Percentiles rank a stretch among this genome's conserved stretches.
Evolutionary conservation across 1,284 basidiomycete species (phyloP).

Genomic region (Polyporus tsugae): DNA sequence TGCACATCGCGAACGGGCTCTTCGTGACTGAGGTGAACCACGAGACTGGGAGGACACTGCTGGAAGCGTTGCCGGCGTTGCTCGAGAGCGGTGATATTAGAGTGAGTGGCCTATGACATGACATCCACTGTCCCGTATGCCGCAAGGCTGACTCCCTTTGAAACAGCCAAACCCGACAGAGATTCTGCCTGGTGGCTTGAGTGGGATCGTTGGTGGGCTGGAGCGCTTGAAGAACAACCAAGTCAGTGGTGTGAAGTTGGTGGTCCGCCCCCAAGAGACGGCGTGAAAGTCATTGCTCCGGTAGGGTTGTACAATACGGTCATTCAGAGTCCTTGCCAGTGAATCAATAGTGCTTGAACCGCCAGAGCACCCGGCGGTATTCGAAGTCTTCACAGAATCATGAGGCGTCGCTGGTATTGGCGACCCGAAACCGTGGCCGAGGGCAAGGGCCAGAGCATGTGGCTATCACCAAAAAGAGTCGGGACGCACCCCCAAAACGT

Average conservation of each 20-base stretch:
- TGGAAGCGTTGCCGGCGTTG: conserved; percentile 6
- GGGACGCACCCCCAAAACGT: conserved; percentile 21
- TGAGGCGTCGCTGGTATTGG: background rate
- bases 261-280: conserved; percentile 56
- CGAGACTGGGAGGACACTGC: background rate
- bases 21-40: conserved; percentile 9
- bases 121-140: background rate
- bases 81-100: conserved; percentile 35
- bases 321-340: no score
- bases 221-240: conserved; percentile 47
- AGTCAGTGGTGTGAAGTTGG: conserved; percentile 60
- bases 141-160: background rate
- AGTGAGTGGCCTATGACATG: background rate
- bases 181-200: conserved; percentile 54
- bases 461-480: conserved; percentile 16
- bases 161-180: conserved; percentile 42
- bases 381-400: no score
- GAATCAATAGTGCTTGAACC: no score
- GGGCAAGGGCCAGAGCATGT: no score
- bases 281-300: background rate
- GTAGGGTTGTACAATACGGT: background rate
- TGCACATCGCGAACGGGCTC: conserved; percentile 9
- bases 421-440: background rate
- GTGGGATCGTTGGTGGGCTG: conserved; percentile 52
- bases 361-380: no score